Evolutionary conservation across 495 filamentous ascomycete genomes (phyloP), one percentile per base, ranked within the genome.

Genomic region (Penicillium odoratum): DNA sequence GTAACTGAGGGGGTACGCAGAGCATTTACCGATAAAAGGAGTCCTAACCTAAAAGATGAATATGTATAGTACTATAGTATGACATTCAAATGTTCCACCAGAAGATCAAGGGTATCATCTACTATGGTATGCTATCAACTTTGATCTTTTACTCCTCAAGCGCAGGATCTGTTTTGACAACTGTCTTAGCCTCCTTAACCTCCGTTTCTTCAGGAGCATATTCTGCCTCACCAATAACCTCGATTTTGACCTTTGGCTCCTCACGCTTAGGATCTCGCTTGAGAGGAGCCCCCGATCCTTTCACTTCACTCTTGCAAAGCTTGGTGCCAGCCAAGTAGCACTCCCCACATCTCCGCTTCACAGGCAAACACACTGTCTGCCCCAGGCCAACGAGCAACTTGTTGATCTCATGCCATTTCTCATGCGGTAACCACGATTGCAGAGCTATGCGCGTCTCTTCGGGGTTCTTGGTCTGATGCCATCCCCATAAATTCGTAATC

Each of bases 401-500:
- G 68, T 97, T 97, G 66, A 97, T 96, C 73, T 95, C 92, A 72
- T 92, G 90, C 93, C 94, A 97, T 66, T 84, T 85, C 25, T 97
- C 92, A 58, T 73, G 79, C 7, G 93, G 93, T 58, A 97, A 73
- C 92, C 93, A 98, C 1, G 78, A 76, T 79, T 98, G 82, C 57
- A 98, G 71, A 34, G 86, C 84, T 40, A 75, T 66, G 34, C 94
- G 81, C 29, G 94, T 97, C 63, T 92, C 90, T 75, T 97, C 93
- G 0, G 93, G 93, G 7, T 73, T 88, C 61, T 86, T 89, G 0
- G 91, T 92, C 57, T 85, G 85, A 68, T 93, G 79, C 94, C 94
- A 98, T 7, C 90, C 89, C 94, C 93, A 98, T 28, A 96, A 76
- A 76, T 98, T 98, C 45, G 92, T 92, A 65, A 98, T 96, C 30